These are phyloP conservation scores for Metschnikowia borealis DNA, from an alignment of 805 yeast species.

Conservation along the genomic window DNA sequence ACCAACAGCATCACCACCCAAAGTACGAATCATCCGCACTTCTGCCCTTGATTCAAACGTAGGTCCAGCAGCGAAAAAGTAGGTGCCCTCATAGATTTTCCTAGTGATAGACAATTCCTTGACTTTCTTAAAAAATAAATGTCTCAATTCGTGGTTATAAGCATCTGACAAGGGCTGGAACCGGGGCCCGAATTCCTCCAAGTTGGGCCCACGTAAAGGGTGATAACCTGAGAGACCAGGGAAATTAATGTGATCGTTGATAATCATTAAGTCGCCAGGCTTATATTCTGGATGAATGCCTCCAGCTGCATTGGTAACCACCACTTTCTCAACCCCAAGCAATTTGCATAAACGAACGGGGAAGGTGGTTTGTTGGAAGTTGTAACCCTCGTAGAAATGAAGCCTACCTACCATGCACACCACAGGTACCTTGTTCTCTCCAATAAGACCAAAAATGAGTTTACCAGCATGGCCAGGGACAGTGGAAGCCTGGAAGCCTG, in stretches of 20 bases:
- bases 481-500: constrained; percentile 77
- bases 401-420: constrained; percentile 92
- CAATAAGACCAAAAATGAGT: constrained; percentile 73
- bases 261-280: constrained; percentile 89
- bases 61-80: constrained; percentile 86
- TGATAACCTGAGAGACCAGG: constrained; percentile 90
- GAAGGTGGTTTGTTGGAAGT: constrained; percentile 75
- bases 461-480: constrained; percentile 90
- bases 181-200: constrained; percentile 76
- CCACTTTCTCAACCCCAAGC: constrained; percentile 56
- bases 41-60: constrained; percentile 93
- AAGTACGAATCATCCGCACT: constrained; percentile 59
- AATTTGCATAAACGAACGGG: constrained; percentile 74
- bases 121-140: constrained; percentile 53
- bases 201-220: constrained; percentile 84
- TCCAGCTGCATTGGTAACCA: constrained; percentile 97
- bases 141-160: constrained; percentile 70
- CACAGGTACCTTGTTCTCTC: constrained; percentile 66
- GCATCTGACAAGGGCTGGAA: constrained; percentile 89
- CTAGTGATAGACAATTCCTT: constrained; percentile 48
- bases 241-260: constrained; percentile 82
- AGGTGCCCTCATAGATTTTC: constrained; percentile 78
- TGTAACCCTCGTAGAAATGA: constrained; percentile 89
- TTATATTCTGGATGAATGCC: constrained; percentile 64
- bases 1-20: constrained; percentile 94